Evolutionary conservation across 1,139 yeast species (phyloP).

Genomic region (Suzukiozyma palmioleophila): DNA sequence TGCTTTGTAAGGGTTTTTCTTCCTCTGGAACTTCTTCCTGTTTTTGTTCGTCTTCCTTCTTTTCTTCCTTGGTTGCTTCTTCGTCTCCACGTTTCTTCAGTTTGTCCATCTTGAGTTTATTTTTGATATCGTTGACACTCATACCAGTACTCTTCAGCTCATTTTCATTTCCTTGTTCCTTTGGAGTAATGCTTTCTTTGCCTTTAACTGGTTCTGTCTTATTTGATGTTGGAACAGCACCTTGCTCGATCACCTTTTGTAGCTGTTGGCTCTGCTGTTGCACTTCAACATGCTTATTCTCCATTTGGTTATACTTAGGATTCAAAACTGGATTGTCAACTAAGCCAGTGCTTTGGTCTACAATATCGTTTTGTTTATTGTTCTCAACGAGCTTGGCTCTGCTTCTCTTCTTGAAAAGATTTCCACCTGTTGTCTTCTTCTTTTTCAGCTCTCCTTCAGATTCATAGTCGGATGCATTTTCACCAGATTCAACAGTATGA

Average conservation of each 20-base stretch:
- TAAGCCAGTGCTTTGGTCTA: too few relatives aligned
- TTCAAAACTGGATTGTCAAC: too few relatives aligned
- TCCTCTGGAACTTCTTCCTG: conserved; percentile 6
- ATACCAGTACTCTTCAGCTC: conserved; percentile 1
- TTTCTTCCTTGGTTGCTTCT: conserved; percentile 5
- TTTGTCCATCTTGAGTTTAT: conserved; percentile 8
- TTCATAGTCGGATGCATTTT: conserved; percentile 27
- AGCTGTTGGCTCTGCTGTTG: not conserved
- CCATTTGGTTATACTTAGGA: not conserved
- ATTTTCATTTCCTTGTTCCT: conserved; percentile 1
- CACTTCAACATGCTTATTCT: not conserved
- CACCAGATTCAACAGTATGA: conserved; percentile 9
- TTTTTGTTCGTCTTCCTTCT: conserved; percentile 8
- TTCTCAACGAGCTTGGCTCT: conserved; percentile 8
- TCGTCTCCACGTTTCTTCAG: conserved; percentile 4
- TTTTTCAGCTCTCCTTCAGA: conserved; percentile 19
- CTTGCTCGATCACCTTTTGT: not conserved
- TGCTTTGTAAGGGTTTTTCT: conserved; percentile 26
- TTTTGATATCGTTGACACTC: conserved; percentile 11
- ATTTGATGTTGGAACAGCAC: conserved; percentile 2
- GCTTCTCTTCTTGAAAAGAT: conserved; percentile 21
- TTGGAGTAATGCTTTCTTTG: conserved; percentile 6
- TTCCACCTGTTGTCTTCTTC: conserved; percentile 14
- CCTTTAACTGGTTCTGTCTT: conserved; percentile 5
- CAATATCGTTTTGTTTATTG: not conserved